Percentiles rank a stretch among this genome's conserved stretches.
phyloP scores from a whole-genome alignment of 176 grass and related monocot genomes.

The Pharus latifolius region DNA sequence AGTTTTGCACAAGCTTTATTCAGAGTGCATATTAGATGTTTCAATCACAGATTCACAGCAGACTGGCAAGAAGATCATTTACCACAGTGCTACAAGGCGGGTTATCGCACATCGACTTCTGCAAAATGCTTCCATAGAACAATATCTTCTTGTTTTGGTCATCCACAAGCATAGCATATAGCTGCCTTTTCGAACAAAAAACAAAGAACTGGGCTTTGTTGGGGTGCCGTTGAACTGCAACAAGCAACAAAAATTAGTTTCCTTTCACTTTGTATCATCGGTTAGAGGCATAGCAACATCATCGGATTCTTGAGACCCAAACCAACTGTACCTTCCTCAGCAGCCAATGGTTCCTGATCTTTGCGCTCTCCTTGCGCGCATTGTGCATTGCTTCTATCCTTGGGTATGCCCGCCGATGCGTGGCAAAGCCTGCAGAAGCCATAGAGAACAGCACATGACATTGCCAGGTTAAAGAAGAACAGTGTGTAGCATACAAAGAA shows the following conservation, averaged over 20 bases:
- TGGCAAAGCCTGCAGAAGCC: background rate
- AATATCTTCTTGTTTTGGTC: slow-evolving; percentile 77
- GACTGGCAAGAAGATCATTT: background rate
- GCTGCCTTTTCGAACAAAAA: slow-evolving; percentile 80
- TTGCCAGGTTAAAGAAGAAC: background rate
- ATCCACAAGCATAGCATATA: slow-evolving; percentile 83
- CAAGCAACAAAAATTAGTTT: background rate
- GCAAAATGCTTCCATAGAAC: slow-evolving; percentile 81
- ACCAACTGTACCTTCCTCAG: slow-evolving; percentile 57
- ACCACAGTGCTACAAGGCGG: slow-evolving; percentile 37
- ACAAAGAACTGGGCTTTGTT: slow-evolving; percentile 69
- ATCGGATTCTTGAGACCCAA: background rate
- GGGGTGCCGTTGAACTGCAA: slow-evolving; percentile 71
- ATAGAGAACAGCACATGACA: background rate
- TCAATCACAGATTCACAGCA: background rate
- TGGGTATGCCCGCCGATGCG: background rate
- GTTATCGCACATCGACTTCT: slow-evolving; percentile 58
- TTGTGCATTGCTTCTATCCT: slow-evolving; percentile 55
- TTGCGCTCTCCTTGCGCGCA: slow-evolving; percentile 59
- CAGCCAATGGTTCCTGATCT: slow-evolving; percentile 63
- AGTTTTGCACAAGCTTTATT: no score
- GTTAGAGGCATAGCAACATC: no score
- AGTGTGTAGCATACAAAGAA: background rate
- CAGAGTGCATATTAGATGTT: background rate
- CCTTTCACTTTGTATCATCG: no score